These are phyloP conservation scores for Fraxinus sp. DNA, from an alignment of 305 asterid genomes.

Conservation along the genomic window DNA sequence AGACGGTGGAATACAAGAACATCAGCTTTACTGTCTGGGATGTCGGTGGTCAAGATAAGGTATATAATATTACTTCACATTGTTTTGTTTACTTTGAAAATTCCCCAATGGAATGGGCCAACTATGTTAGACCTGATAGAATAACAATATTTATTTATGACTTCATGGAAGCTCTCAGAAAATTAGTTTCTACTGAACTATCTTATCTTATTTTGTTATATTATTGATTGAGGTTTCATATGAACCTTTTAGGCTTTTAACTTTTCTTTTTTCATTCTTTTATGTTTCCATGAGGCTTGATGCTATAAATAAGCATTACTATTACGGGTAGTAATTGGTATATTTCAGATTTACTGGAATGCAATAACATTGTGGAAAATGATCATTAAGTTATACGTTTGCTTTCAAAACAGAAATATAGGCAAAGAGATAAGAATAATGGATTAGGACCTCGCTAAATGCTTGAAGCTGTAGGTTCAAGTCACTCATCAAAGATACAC, in stretches of 20 bases:
- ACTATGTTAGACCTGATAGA: not conserved
- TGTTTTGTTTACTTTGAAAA: conserved; percentile 1
- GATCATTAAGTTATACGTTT: not conserved
- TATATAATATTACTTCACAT: conserved; percentile 17
- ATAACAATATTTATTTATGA: not conserved
- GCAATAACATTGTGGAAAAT: not conserved
- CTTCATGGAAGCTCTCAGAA: not conserved
- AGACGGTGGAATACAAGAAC: conserved; percentile 76
- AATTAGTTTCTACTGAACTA: not conserved
- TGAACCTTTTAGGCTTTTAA: not conserved
- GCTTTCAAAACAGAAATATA: not conserved
- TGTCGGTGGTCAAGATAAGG: conserved; percentile 92
- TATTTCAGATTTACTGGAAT: not conserved
- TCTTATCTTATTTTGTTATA: not conserved
- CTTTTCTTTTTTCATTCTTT: not conserved
- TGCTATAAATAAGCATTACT: not conserved
- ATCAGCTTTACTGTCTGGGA: conserved; percentile 92
- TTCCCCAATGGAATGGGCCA: not conserved
- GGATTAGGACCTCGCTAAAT: not conserved
- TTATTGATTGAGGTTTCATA: not conserved
- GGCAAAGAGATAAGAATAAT: not conserved
- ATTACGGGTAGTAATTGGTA: not conserved
- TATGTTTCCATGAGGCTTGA: not conserved
- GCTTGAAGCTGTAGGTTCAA: not conserved
- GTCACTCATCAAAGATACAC: not conserved